phyloP scores from a whole-genome alignment of 2,329 filamentous ascomycete species.

The Bertia moriformis region DNA sequence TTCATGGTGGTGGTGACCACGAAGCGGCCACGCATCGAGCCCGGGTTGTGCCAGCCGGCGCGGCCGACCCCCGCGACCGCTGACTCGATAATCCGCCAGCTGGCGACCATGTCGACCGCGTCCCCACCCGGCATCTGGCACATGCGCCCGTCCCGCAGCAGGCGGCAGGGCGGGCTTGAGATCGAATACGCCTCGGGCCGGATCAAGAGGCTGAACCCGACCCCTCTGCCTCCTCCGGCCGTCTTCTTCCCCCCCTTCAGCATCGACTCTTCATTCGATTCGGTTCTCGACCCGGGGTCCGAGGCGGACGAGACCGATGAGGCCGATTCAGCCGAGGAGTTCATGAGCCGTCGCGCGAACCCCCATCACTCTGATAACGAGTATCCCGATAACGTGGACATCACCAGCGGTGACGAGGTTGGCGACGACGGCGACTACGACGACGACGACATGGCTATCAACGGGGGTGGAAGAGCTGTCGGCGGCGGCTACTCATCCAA shows the following conservation, averaged over 20 bases:
- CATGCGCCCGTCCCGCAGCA: not conserved
- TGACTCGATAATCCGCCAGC: conserved; percentile 22
- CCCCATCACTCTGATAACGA: conserved; percentile 21
- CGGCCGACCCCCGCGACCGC: conserved; percentile 13
- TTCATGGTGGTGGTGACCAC: conserved; percentile 42
- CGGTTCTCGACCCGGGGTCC: not conserved
- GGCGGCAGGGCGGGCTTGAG: conserved; percentile 11
- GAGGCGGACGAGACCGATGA: conserved; percentile 13
- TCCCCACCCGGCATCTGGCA: conserved; percentile 4
- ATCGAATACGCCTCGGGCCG: conserved; percentile 29
- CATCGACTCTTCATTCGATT: conserved; percentile 11
- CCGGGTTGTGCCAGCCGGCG: conserved; percentile 5
- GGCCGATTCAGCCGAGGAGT: conserved; percentile 12
- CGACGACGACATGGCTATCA: conserved; percentile 1
- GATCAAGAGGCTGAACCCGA: conserved; percentile 27
- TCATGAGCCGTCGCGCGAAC: conserved; percentile 17
- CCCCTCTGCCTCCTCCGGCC: conserved; percentile 33
- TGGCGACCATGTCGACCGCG: conserved; percentile 26
- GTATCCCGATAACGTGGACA: conserved; percentile 22
- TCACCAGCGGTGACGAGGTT: conserved; percentile 23
- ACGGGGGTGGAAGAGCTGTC: not conserved
- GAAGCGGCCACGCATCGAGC: conserved; percentile 16
- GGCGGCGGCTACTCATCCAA: conserved; percentile 3
- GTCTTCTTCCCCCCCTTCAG: conserved; percentile 34
- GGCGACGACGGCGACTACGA: conserved; percentile 5